These are phyloP conservation scores for Scheffersomyces coipomensis DNA, from an alignment of 805 yeast genomes.

Conservation along the genomic window DNA sequence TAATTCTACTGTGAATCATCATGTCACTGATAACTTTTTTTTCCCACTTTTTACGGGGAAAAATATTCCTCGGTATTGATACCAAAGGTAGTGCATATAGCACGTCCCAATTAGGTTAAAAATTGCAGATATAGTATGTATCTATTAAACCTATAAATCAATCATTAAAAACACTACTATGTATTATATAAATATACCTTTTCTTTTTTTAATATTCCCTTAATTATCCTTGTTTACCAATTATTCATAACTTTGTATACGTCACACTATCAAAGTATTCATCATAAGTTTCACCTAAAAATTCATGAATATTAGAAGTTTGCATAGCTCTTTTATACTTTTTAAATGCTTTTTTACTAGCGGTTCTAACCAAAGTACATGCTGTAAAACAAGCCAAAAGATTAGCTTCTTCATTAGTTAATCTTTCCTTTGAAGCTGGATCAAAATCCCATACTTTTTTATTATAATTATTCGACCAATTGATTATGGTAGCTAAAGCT, in stretches of 20 bases:
- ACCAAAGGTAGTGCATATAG: too few relatives aligned
- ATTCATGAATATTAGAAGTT: constrained; percentile 75
- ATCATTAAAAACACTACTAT: too few relatives aligned
- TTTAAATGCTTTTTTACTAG: constrained; percentile 64
- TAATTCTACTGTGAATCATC: too few relatives aligned
- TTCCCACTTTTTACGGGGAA: background rate
- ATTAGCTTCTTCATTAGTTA: constrained; percentile 27
- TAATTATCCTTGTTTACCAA: too few relatives aligned
- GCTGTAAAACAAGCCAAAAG: constrained; percentile 73
- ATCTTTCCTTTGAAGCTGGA: constrained; percentile 11
- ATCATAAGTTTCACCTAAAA: constrained; percentile 63
- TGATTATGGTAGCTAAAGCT: constrained; percentile 72
- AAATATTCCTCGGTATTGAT: too few relatives aligned
- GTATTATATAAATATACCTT: too few relatives aligned
- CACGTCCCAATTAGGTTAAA: too few relatives aligned
- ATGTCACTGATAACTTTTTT: background rate
- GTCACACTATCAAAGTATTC: constrained; percentile 22
- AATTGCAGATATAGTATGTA: too few relatives aligned
- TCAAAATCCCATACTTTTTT: constrained; percentile 51
- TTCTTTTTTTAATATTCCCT: too few relatives aligned
- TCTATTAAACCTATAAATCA: too few relatives aligned
- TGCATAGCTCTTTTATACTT: constrained; percentile 76
- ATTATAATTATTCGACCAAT: constrained; percentile 74
- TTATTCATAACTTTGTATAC: background rate
- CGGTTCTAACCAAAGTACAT: constrained; percentile 59